phyloP scores from a whole-genome alignment of 371 early-diverging fungal species.

The Smittium culicis region DNA sequence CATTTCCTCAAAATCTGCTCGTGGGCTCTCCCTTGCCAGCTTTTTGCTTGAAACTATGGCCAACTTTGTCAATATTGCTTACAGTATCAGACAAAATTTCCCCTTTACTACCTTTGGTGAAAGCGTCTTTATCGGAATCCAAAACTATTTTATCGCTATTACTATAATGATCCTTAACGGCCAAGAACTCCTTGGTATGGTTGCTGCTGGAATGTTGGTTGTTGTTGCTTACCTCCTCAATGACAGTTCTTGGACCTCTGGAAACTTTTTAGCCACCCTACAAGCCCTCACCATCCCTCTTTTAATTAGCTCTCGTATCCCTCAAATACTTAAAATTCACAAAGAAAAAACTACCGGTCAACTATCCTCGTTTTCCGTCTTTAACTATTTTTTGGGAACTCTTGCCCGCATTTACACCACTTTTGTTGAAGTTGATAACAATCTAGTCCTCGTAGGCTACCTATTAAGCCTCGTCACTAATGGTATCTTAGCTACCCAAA shows the following conservation, averaged over 20 bases:
- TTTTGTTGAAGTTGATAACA: conserved; percentile 70
- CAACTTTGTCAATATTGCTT: conserved; percentile 60
- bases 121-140: conserved; percentile 55
- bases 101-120: conserved; percentile 92
- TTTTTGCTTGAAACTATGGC: conserved; percentile 73
- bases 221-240: conserved; percentile 35
- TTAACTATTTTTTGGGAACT: conserved; percentile 70
- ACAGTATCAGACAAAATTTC: conserved; percentile 63
- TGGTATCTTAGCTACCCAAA: conserved; percentile 62
- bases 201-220: conserved; percentile 16
- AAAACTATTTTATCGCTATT: conserved; percentile 62
- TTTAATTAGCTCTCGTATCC: conserved; percentile 60
- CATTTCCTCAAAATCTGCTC: conserved; percentile 46
- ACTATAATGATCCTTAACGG: conserved; percentile 50
- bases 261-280: conserved; percentile 39
- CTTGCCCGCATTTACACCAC: conserved; percentile 85
- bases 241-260: conserved; percentile 32
- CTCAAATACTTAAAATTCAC: conserved; percentile 72
- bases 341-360: conserved; percentile 71
- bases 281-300: conserved; percentile 72
- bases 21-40: conserved; percentile 65
- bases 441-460: conserved; percentile 51
- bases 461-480: conserved; percentile 57
- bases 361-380: conserved; percentile 71
- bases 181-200: conserved; percentile 22